Conservation (phyloP, 108 stramenopile species). For the Poteriospumella lacustris region DNA sequence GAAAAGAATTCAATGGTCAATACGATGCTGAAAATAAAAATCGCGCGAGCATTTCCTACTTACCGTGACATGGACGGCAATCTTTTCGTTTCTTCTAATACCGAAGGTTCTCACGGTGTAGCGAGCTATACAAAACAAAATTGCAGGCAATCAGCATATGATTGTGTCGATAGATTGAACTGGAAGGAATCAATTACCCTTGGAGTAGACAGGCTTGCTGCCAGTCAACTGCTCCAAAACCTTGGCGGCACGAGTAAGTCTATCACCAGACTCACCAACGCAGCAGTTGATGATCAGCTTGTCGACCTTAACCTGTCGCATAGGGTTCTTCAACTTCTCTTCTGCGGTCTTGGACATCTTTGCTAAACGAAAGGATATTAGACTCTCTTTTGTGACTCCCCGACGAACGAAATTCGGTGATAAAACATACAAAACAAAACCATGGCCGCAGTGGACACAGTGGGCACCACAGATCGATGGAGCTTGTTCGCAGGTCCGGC, state of each 20-base stretch:
- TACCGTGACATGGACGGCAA: slow-evolving; percentile 97
- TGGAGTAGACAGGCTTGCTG: slow-evolving; percentile 95
- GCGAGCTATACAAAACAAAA: slow-evolving; percentile 53
- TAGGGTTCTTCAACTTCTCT: slow-evolving; percentile 42
- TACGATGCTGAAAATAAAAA: neutral
- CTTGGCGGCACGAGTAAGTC: slow-evolving; percentile 86
- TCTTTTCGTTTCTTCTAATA: slow-evolving; percentile 99
- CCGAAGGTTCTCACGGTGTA: slow-evolving; percentile 98
- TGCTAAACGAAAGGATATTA: too few relatives aligned
- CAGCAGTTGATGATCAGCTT: slow-evolving; percentile 99
- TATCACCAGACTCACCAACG: slow-evolving; percentile 94
- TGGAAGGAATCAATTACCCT: slow-evolving; percentile 50
- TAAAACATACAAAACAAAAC: too few relatives aligned
- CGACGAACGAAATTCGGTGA: too few relatives aligned
- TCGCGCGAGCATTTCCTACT: slow-evolving; percentile 1
- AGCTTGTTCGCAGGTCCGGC: too few relatives aligned
- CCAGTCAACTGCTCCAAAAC: slow-evolving; percentile 98
- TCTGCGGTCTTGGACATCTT: slow-evolving; percentile 28
- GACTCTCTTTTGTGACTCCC: too few relatives aligned
- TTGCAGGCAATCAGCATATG: neutral
- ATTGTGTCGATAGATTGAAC: neutral
- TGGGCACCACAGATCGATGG: too few relatives aligned
- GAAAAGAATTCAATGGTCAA: neutral
- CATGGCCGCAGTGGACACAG: too few relatives aligned
- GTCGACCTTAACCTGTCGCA: slow-evolving; percentile 97